phyloP scores from a whole-genome alignment of 1,284 basidiomycete genomes.

The Sanghuangporus baumii region DNA sequence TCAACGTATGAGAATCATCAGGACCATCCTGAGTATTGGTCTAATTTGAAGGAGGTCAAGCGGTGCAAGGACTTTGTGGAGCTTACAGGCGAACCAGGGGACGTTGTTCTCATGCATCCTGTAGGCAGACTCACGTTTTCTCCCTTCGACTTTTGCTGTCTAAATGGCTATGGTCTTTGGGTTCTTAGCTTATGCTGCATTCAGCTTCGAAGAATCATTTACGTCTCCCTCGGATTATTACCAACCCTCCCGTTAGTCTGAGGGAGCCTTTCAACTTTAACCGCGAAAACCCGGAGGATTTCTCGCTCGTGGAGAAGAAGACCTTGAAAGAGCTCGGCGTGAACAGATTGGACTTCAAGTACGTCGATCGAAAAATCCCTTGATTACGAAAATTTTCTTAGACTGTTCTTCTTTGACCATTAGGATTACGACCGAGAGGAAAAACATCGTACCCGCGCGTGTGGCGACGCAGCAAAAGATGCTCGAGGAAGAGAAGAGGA shows the following conservation, averaged over 20 bases:
- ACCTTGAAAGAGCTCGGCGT: constrained; percentile 48
- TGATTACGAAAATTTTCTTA: neutral
- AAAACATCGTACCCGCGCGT: constrained; percentile 10
- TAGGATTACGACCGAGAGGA: constrained; percentile 16
- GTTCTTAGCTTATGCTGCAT: constrained; percentile 45
- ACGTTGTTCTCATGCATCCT: constrained; percentile 58
- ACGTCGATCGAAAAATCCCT: neutral
- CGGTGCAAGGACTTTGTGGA: constrained; percentile 46
- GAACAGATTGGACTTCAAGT: constrained; percentile 37
- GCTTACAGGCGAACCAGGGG: constrained; percentile 51
- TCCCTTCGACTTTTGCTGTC: constrained; percentile 9
- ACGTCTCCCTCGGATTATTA: constrained; percentile 50
- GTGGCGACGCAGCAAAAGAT: constrained; percentile 25
- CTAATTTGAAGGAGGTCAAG: constrained; percentile 37
- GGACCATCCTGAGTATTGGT: constrained; percentile 39
- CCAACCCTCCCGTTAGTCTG: constrained; percentile 53
- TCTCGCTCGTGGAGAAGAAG: constrained; percentile 46
- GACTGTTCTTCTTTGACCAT: neutral
- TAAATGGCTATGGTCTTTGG: neutral
- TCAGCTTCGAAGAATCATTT: constrained; percentile 56
- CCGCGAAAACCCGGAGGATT: constrained; percentile 39
- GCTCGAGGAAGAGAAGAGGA: constrained; percentile 30
- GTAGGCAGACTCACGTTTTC: constrained; percentile 10
- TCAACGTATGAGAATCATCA: constrained; percentile 30
- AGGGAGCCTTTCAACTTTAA: constrained; percentile 49